Base-by-base conservation (phyloP, 1,284 basidiomycete species). In the Rhodofomes roseus region DNA sequence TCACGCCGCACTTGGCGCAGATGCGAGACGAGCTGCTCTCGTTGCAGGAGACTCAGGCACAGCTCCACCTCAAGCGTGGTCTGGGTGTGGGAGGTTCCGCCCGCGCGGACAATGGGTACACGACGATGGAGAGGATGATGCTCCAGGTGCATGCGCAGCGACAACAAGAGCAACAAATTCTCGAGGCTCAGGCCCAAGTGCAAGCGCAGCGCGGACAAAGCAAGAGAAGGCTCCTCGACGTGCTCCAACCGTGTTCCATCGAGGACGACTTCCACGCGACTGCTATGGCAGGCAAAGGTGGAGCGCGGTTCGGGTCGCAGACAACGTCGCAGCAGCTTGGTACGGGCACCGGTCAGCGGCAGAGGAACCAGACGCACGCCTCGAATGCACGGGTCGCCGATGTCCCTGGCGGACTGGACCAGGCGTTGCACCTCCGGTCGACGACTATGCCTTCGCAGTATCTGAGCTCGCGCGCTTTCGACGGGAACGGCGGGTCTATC, bases 81-180 rank as follows among this genome's bases (percentile, higher is more conserved):
- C 60, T 55, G 41, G 63, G 66, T 12, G 60, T 64, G 11, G 62
- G 63, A 18, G 25, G 25, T 27, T 23, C 25, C n/a, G 57, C 54
- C 18, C 62, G 66, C 12, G 63, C 64, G 2, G 68, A 64, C 25
- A 79, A 81, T 20, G 88, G 87, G 1, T 89, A 85, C 63, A 90
- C 88, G 0, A 77, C 84, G 1, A 76, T 86, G 66, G 85, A 89
- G 69, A 83, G 86, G 68, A 79, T 83, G 62, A 82, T 90, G 54
- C 77, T 90, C 63, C 84, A 84, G 61, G 80, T 81, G 3, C 84
- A 87, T 66, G 74, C 78, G 20, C 66, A 69, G 27, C 63, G 68
- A 18, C 71, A 72, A 48, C 70, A 69, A 41, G 66, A 63, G 31
- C 71, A 71, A 53, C 65, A 65, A 27, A 60, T 65, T 9, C 46